phyloP scores from a whole-genome alignment of 164 flowering plant genomes.

The Aristolochia californica region DNA sequence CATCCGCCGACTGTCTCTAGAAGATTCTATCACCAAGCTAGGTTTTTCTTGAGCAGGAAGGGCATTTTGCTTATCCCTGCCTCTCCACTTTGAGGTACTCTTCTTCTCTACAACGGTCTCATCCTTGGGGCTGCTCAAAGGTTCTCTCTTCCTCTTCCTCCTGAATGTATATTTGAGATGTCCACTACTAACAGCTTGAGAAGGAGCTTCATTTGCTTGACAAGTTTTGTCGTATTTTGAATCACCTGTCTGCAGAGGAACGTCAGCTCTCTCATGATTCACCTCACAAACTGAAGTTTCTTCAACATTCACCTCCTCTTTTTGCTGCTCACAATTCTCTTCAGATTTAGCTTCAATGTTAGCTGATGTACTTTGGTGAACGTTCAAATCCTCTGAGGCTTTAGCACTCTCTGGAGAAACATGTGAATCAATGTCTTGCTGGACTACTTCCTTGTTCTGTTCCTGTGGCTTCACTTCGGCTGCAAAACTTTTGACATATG shows the following conservation, averaged over 20 bases:
- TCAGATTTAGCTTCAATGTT: neutral
- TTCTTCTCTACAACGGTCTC: conserved; percentile 25
- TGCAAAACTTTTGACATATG: conserved; percentile 8
- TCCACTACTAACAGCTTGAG: conserved; percentile 26
- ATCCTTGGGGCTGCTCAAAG: conserved; percentile 31
- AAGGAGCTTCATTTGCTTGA: conserved; percentile 12
- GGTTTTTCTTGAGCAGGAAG: conserved; percentile 23
- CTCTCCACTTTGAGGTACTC: conserved; percentile 17
- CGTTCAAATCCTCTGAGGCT: neutral
- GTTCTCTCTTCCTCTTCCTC: conserved; percentile 68
- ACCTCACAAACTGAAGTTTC: conserved; percentile 11
- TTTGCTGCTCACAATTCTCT: neutral
- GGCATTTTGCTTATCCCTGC: conserved; percentile 21
- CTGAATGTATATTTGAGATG: conserved; percentile 64
- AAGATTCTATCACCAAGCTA: conserved; percentile 35
- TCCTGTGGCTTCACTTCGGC: conserved; percentile 12
- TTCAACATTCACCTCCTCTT: conserved; percentile 13
- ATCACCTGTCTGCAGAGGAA: conserved; percentile 10
- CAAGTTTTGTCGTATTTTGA: conserved; percentile 16
- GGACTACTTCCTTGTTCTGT: conserved; percentile 8
- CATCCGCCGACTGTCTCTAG: conserved; percentile 49
- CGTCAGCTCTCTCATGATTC: conserved; percentile 17
- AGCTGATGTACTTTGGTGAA: neutral
- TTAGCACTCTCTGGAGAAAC: neutral
- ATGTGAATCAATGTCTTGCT: conserved; percentile 14